Percentiles rank a stretch among this genome's conserved stretches.
These are phyloP conservation scores for Globisporangium megalacanthum DNA, from an alignment of 352 stramenopile species.

Conservation along the genomic window DNA sequence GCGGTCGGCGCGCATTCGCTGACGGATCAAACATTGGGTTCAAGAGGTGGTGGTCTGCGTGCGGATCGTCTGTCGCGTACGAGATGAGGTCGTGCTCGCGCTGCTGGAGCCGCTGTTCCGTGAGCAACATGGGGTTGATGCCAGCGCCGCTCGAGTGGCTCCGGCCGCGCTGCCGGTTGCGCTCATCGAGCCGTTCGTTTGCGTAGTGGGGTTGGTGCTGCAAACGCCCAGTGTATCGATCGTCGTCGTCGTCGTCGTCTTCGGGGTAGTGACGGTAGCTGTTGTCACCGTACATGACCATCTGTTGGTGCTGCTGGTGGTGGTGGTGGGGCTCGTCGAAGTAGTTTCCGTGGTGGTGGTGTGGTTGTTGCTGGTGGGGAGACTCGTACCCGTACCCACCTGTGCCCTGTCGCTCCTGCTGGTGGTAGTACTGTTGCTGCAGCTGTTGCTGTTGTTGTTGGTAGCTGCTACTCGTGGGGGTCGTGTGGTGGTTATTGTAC, in stretches of 20 bases:
- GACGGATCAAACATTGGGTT: constrained; percentile 13
- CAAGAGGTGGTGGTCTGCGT: not conserved
- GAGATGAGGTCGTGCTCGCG: constrained; percentile 61
- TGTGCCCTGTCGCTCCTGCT: constrained; percentile 20
- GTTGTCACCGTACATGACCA: constrained; percentile 4
- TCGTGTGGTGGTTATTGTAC: not conserved
- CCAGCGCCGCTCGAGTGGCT: constrained; percentile 18
- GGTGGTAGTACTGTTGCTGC: constrained; percentile 25
- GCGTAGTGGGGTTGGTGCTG: constrained; percentile 24
- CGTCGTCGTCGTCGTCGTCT: constrained; percentile 30
- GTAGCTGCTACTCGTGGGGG: constrained; percentile 19
- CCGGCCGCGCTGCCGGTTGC: constrained; percentile 2
- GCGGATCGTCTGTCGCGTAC: constrained; percentile 21
- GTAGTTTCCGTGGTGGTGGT: constrained; percentile 17
- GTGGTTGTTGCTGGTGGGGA: constrained; percentile 11
- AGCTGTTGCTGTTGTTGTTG: constrained; percentile 21
- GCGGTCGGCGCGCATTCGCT: constrained; percentile 1
- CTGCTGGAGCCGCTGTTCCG: constrained; percentile 57
- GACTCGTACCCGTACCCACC: constrained; percentile 8
- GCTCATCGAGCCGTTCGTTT: constrained; percentile 6
- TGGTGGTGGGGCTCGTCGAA: constrained; percentile 9
- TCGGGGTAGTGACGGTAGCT: constrained; percentile 23
- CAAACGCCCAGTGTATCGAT: constrained; percentile 13
- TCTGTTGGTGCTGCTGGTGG: constrained; percentile 6
- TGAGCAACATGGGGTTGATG: constrained; percentile 44